Base-by-base conservation (phyloP, 2,329 filamentous ascomycete genomes). In the Cryphonectria japonica region DNA sequence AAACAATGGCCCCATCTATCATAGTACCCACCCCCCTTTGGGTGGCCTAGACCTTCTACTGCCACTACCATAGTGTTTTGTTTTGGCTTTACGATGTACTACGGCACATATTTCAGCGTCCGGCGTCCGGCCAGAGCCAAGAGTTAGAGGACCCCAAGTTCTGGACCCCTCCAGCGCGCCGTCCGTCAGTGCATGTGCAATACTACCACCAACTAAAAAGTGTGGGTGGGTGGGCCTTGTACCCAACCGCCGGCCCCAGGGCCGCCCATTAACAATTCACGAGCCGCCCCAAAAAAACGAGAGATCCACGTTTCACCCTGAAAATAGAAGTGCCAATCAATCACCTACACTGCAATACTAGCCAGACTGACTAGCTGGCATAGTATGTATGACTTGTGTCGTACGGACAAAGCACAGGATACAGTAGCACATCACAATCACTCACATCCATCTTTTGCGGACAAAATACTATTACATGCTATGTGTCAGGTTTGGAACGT, bases 231-330 rank as follows among this genome's bases (percentile, higher is more conserved):
- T 64, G 61, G 39, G 37, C 39, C 39, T 46, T 46, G 32, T 4
- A 62, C 32, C 16, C 50, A 68, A 60, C 66, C 41, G 52, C 52
- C 41, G 52, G 41, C 70, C 60, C 62, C 61, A 65, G 54, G 32
- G 61, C 3, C 61, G 26, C 61, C 61, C 22, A 16, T 41, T 26
- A 39, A 66, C 66, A 46, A 66, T 69, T 69, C 71, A 61, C 66
- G 69, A 68, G 68, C 46, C 65, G 66, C 70, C 37, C 69, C 57
- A 39, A 41, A 71, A 50, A 65, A 50, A 65, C 69, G 61, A 72
- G 71, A 72, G 71, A 71, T 72, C 52, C 69, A 69, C 69, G 71
- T 72, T 72, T 72, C 71, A 72, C 66, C 46, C 71, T 67, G 69
- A 66, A 71, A 68, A 72, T 72, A 71, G 71, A 57, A 68, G 32